These are phyloP conservation scores for Sutorius eximius DNA, from an alignment of 1,284 basidiomycete genomes.

Conservation along the genomic window DNA sequence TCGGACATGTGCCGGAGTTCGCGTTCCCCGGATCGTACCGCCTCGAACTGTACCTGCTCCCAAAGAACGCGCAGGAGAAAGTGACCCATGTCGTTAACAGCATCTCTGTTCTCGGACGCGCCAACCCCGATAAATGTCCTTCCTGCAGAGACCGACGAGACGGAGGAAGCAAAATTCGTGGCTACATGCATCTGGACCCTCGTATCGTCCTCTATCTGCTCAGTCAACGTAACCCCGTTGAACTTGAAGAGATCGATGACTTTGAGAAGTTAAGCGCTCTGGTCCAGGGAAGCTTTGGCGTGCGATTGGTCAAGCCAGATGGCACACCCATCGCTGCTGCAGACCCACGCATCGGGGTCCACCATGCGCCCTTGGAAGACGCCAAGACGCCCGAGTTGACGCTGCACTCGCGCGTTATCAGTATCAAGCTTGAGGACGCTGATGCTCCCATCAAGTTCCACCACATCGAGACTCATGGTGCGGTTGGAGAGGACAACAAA, in stretches of 20 bases:
- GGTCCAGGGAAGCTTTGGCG: slow-evolving; percentile 11
- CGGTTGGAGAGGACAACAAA: not conserved
- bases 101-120: slow-evolving; percentile 15
- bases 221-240: not conserved
- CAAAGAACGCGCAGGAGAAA: not conserved
- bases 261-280: slow-evolving; percentile 1
- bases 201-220: slow-evolving; percentile 17
- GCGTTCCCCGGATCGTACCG: slow-evolving; percentile 19
- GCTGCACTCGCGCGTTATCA: slow-evolving; percentile 10
- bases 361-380: not conserved
- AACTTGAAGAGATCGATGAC: not conserved
- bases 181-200: slow-evolving; percentile 19
- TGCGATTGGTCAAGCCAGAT: slow-evolving; percentile 17
- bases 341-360: not conserved
- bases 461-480: not conserved
- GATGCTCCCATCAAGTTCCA: not conserved
- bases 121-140: slow-evolving; percentile 5
- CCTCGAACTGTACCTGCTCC: slow-evolving; percentile 18
- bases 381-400: slow-evolving; percentile 4
- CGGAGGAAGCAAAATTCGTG: slow-evolving; percentile 11
- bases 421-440: not conserved
- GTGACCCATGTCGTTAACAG: slow-evolving; percentile 11
- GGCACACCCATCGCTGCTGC: slow-evolving; percentile 11
- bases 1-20: slow-evolving; percentile 17
- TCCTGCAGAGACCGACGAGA: slow-evolving; percentile 13